phyloP scores from a whole-genome alignment of 176 grass and related monocot species.

The Olyra latifolia region DNA sequence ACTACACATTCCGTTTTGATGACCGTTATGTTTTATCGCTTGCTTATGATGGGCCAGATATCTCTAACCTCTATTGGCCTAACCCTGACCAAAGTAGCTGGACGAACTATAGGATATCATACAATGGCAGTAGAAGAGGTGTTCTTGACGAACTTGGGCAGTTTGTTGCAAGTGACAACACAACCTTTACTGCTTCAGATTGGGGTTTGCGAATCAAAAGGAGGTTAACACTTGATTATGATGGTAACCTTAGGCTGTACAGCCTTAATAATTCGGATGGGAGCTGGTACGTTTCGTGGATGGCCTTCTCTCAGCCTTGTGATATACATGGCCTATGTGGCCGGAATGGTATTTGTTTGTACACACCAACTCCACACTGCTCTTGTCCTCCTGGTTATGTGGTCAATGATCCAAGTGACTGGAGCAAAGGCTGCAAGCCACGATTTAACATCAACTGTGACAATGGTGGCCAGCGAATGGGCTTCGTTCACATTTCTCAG shows the following conservation, averaged over 20 bases:
- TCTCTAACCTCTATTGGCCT: slow-evolving; percentile 44
- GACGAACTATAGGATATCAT: slow-evolving; percentile 33
- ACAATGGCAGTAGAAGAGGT: slow-evolving; percentile 30
- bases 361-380: slow-evolving; percentile 6
- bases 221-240: slow-evolving; percentile 25
- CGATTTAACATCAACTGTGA: slow-evolving; percentile 20
- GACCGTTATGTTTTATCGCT: slow-evolving; percentile 30
- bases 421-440: slow-evolving; percentile 41
- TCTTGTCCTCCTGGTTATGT: slow-evolving; percentile 35
- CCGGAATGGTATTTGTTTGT: slow-evolving; percentile 37
- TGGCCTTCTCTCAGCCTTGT: slow-evolving; percentile 34
- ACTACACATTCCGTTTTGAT: slow-evolving; percentile 34
- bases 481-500: slow-evolving; percentile 15
- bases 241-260: slow-evolving; percentile 42
- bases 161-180: slow-evolving; percentile 34
- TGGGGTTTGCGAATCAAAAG: slow-evolving; percentile 29
- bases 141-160: slow-evolving; percentile 23
- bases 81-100: slow-evolving; percentile 30
- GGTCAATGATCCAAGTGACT: slow-evolving; percentile 24
- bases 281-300: slow-evolving; percentile 24
- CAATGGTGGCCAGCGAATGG: neutral
- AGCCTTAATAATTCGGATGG: slow-evolving; percentile 8
- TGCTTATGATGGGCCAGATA: slow-evolving; percentile 24
- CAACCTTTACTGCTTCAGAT: slow-evolving; percentile 30
- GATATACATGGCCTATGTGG: slow-evolving; percentile 46